These are phyloP conservation scores for Diversispora epigaea DNA, from an alignment of 192 early-diverging fungal species.

Conservation along the genomic window DNA sequence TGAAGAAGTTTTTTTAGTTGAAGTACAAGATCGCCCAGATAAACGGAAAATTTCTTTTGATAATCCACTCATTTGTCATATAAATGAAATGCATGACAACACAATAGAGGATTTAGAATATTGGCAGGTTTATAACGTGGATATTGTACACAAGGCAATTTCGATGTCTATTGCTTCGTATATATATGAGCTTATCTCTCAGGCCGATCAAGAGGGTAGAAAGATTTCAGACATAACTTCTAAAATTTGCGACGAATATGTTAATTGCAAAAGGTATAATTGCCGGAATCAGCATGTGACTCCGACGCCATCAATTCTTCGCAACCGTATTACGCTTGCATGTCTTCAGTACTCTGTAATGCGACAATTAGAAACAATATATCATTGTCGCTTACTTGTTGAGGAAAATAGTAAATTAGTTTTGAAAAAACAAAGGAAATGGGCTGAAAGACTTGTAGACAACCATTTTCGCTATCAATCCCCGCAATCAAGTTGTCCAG, in stretches of 20 bases:
- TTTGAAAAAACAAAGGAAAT: background rate
- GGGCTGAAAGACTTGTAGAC: constrained; percentile 21
- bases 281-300: constrained; percentile 2
- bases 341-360: background rate
- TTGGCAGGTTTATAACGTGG: background rate
- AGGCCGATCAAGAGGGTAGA: background rate
- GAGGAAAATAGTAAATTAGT: background rate
- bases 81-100: background rate
- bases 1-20: background rate
- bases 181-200: constrained; percentile 1
- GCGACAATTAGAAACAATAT: background rate
- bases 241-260: background rate
- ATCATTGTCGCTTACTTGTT: background rate
- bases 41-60: constrained; percentile 6
- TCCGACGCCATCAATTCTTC: constrained; percentile 1
- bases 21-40: background rate
- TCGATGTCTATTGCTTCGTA: background rate
- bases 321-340: background rate
- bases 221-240: background rate
- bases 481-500: constrained; percentile 7
- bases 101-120: background rate
- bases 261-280: background rate
- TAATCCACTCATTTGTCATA: background rate
- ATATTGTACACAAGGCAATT: background rate
- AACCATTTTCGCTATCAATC: constrained; percentile 26